Base-by-base conservation (phyloP, 2,329 filamentous ascomycete genomes). In the Corinectria fuckeliana region DNA sequence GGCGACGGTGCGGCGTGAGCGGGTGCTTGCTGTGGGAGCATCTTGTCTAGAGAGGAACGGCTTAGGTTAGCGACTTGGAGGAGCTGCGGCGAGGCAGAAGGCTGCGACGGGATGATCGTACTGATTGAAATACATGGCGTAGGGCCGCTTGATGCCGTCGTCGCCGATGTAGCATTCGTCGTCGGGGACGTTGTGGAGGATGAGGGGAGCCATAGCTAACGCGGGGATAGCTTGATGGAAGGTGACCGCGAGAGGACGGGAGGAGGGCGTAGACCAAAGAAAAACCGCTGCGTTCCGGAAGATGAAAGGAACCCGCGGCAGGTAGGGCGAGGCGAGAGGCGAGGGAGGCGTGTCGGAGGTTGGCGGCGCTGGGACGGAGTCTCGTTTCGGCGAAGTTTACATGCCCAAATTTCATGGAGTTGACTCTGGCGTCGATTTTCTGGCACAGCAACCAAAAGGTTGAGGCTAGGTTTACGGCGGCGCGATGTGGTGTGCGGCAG, bases 141-240 rank as follows among this genome's bases (percentile, higher is more conserved):
- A 90, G 2, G 87, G 87, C 61, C 87, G 78, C 73, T 85, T 84
- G 63, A 89, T 72, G 61, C 87, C 87, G 75, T 89, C 87, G 52
- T 88, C 85, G 57, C 87, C 87, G 5, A 86, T 77, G 71, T 88
- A 89, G 49, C 87, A 83, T 71, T 89, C 87, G 50, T 89, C 87
- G 65, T 89, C 87, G 56, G 87, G 86, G 63, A 89, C 87, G 71
- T 88, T 89, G 72, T 90, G 87, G 30, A 90, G 78, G 69, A 89
- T 88, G 58, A 89, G 78, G 66, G 87, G 87, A 57, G 86, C 82
- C 86, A 88, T 89, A 64, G 48, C 30, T 39, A n/a, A n/a, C n/a
- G 38, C 49, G 44, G 52, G 45, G 20, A 50, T 26, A 14, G 50
- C 23, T n/a, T 28, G 38, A 28, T 32, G 32, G 25, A 28, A 38